A percentile compares a stretch with the other conserved stretches of the same genome.
These are phyloP conservation scores for Neodidymelliopsis sp. DNA, from an alignment of 2,329 filamentous ascomycete genomes.

Conservation along the genomic window DNA sequence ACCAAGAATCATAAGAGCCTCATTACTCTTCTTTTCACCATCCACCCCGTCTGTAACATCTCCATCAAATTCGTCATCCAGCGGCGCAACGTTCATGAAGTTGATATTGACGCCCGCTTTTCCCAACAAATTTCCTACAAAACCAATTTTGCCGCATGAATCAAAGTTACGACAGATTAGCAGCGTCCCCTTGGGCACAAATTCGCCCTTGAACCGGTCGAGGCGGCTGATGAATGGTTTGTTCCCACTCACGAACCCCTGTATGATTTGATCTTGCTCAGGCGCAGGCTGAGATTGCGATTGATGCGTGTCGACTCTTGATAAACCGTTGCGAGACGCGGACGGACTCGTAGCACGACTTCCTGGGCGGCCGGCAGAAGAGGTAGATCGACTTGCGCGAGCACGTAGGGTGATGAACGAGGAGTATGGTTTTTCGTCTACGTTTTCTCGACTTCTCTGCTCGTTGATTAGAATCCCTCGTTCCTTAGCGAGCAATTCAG, in stretches of 20 bases:
- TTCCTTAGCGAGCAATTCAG: constrained; percentile 75
- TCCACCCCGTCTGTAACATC: constrained; percentile 33
- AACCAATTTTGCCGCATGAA: constrained; percentile 81
- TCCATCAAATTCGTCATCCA: constrained; percentile 54
- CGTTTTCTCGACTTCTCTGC: constrained; percentile 67
- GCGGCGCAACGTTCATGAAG: constrained; percentile 76
- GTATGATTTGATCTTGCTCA: constrained; percentile 61
- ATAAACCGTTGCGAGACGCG: constrained; percentile 21
- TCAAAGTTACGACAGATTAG: constrained; percentile 85
- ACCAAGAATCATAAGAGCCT: constrained; percentile 83
- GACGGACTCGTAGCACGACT: constrained; percentile 39
- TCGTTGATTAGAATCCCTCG: constrained; percentile 82
- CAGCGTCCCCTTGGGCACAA: constrained; percentile 75
- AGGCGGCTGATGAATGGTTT: constrained; percentile 74
- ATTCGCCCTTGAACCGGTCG: constrained; percentile 76
- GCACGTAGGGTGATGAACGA: constrained; percentile 75
- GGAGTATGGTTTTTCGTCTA: constrained; percentile 69
- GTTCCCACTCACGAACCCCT: constrained; percentile 72
- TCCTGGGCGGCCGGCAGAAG: constrained; percentile 31
- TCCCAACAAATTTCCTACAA: constrained; percentile 75
- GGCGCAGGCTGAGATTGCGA: constrained; percentile 6
- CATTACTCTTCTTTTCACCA: constrained; percentile 55
- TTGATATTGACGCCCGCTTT: constrained; percentile 77
- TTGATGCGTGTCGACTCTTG: constrained; percentile 8
- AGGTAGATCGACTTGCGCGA: constrained; percentile 50